phyloP scores from a whole-genome alignment of 441 rosid genomes.

The Erodium moschatum region DNA sequence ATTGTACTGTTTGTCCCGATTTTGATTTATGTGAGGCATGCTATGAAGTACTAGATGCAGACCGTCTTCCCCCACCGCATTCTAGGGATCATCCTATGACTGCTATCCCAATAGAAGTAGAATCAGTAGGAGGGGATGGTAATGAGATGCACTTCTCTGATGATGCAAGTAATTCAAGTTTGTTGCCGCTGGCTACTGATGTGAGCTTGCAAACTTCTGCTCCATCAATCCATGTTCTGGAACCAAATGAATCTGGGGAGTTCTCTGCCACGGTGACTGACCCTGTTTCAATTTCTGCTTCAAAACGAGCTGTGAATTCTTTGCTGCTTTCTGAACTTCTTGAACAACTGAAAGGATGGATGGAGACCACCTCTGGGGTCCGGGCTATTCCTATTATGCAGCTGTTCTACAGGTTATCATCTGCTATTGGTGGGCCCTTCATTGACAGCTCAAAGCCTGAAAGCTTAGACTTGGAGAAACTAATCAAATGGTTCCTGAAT shows the following conservation, averaged over 20 bases:
- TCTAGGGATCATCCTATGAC: conserved; percentile 97
- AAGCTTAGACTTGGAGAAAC: conserved; percentile 73
- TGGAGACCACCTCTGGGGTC: conserved; percentile 78
- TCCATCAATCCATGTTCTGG: conserved; percentile 90
- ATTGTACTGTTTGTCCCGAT: conserved; percentile 97
- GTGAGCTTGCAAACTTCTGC: conserved; percentile 52
- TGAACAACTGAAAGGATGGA: conserved; percentile 95
- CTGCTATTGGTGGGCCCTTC: conserved; percentile 96
- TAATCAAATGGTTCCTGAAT: conserved; percentile 83
- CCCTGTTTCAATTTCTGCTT: conserved; percentile 88
- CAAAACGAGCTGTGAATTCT: conserved; percentile 90
- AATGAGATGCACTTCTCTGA: conserved; percentile 74
- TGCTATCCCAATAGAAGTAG: conserved; percentile 92
- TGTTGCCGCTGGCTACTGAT: conserved; percentile 44
- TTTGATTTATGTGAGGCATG: conserved; percentile 98
- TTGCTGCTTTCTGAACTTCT: conserved; percentile 92
- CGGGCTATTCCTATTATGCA: conserved; percentile 97
- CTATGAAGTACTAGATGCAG: conserved; percentile 83
- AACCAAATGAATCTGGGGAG: conserved; percentile 80
- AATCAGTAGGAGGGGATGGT: conserved; percentile 80
- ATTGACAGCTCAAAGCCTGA: conserved; percentile 86
- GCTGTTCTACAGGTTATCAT: conserved; percentile 91
- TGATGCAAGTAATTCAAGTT: conserved; percentile 55
- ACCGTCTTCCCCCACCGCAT: conserved; percentile 90
- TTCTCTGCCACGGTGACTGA: conserved; percentile 73